Conservation (phyloP, 768 basidiomycete genomes). For the Tylopilus intermedius region DNA sequence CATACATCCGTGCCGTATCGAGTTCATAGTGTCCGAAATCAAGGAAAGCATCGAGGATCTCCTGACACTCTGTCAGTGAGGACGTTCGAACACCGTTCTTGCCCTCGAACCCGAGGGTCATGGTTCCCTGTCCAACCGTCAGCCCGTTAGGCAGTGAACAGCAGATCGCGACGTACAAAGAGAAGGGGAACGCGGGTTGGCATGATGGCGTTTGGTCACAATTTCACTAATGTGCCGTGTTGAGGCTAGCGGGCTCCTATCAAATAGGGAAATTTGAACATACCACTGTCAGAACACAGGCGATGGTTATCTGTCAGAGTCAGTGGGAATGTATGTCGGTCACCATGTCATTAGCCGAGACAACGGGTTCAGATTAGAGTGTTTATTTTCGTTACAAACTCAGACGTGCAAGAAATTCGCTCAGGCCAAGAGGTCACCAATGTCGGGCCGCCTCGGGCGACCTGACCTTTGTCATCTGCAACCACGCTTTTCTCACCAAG, state of each 20-base stretch:
- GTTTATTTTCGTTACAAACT: neutral
- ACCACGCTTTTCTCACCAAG: no score
- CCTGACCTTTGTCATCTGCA: no score
- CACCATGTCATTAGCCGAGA: no score
- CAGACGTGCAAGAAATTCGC: no score
- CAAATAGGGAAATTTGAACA: neutral
- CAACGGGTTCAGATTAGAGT: no score
- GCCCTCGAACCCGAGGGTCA: constrained; percentile 41
- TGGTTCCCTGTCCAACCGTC: constrained; percentile 37
- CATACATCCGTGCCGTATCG: constrained; percentile 50
- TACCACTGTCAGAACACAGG: neutral
- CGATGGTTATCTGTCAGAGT: neutral
- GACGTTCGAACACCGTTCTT: constrained; percentile 39
- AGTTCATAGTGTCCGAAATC: constrained; percentile 41
- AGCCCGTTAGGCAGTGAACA: neutral
- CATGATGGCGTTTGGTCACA: constrained; percentile 8
- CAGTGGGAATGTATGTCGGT: no score
- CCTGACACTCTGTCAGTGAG: constrained; percentile 35
- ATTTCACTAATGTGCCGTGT: neutral
- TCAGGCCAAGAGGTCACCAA: no score
- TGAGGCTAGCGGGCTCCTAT: neutral
- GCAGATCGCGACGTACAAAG: constrained; percentile 14
- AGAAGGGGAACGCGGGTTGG: constrained; percentile 27
- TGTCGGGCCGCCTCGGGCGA: no score
- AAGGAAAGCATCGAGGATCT: constrained; percentile 43